These are phyloP conservation scores for Ascochyta lentis DNA, from an alignment of 2,329 filamentous ascomycete genomes.

Conservation along the genomic window DNA sequence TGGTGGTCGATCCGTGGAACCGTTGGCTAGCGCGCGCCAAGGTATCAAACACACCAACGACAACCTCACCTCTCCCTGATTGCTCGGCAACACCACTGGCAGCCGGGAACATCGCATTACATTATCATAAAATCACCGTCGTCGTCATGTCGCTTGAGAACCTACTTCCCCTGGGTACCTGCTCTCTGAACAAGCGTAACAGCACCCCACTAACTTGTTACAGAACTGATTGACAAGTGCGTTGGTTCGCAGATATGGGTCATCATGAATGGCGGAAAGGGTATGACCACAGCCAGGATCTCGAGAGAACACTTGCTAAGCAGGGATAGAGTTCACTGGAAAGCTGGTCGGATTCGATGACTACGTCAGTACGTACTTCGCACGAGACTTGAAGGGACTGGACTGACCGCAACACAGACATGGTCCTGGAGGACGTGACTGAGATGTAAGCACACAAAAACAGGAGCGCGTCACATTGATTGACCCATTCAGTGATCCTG, in stretches of 20 bases:
- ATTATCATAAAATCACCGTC: background rate
- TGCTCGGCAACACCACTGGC: conserved; percentile 8
- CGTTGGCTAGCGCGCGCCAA: conserved; percentile 35
- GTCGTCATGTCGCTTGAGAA: conserved; percentile 38
- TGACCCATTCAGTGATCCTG: conserved; percentile 73
- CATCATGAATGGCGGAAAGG: conserved; percentile 99
- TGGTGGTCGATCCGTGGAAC: conserved; percentile 1
- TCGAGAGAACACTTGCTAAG: conserved; percentile 9
- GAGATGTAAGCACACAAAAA: conserved; percentile 71
- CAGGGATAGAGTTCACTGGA: conserved; percentile 82
- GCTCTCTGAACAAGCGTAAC: background rate
- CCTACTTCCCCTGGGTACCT: conserved; percentile 41
- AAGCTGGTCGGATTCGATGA: conserved; percentile 96
- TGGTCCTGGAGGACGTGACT: conserved; percentile 96
- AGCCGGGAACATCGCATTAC: background rate
- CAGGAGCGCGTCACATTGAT: conserved; percentile 14
- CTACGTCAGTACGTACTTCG: conserved; percentile 88
- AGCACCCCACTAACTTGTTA: conserved; percentile 24
- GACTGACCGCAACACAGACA: conserved; percentile 67
- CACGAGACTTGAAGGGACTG: background rate
- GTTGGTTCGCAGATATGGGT: conserved; percentile 98
- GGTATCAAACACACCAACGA: conserved; percentile 24
- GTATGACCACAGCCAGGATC: conserved; percentile 53
- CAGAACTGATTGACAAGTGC: conserved; percentile 98
- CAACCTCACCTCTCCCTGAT: conserved; percentile 11